phyloP scores from a whole-genome alignment of 177 flowering plant species.

The Vitis hybrid region DNA sequence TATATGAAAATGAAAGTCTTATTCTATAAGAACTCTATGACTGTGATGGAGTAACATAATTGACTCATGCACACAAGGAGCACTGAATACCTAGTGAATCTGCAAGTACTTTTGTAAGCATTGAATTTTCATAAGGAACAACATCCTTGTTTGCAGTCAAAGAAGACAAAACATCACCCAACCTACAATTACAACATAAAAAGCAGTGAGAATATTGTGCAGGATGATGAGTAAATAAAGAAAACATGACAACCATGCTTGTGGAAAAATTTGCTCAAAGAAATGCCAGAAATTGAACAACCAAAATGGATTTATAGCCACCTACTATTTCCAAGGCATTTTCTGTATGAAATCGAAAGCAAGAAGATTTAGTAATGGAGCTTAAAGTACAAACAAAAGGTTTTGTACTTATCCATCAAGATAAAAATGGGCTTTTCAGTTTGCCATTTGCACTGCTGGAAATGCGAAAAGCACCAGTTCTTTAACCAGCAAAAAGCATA shows the following conservation, averaged over 20 bases:
- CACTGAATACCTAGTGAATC: constrained; percentile 77
- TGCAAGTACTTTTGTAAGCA: constrained; percentile 74
- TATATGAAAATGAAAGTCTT: too few relatives aligned
- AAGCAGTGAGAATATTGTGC: background rate
- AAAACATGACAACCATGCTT: background rate
- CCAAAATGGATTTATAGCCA: background rate
- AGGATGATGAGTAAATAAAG: background rate
- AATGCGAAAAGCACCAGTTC: too few relatives aligned
- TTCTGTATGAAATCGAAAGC: too few relatives aligned
- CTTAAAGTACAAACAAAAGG: too few relatives aligned
- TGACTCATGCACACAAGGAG: background rate
- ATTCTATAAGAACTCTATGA: background rate
- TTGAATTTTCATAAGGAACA: constrained; percentile 82
- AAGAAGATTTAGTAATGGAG: too few relatives aligned
- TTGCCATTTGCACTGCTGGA: too few relatives aligned
- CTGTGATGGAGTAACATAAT: background rate
- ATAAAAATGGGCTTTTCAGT: too few relatives aligned
- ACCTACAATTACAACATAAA: constrained; percentile 40
- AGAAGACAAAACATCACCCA: constrained; percentile 91
- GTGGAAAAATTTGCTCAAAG: background rate
- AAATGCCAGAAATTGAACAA: background rate
- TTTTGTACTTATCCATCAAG: too few relatives aligned
- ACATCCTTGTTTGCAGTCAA: constrained; percentile 79
- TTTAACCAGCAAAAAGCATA: too few relatives aligned
- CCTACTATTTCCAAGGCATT: background rate